Evolutionary conservation across 257 asterid genomes (phyloP).

Genomic region (Asclepias syriaca): DNA sequence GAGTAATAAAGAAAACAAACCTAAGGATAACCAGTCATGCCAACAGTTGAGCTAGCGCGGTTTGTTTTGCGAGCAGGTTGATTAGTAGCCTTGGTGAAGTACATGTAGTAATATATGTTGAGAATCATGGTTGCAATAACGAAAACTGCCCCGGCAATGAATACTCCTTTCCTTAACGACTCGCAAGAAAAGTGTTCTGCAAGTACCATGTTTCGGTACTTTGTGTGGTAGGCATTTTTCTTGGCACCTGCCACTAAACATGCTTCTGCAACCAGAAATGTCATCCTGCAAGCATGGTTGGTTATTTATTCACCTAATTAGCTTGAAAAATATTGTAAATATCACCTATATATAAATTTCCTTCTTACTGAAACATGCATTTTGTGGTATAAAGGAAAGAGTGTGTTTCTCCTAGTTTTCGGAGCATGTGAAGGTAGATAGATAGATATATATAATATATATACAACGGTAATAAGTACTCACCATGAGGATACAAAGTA

Average conservation of each 20-base stretch:
- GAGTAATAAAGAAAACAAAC: neutral
- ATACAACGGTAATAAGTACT: constrained; percentile 10
- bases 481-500: constrained; percentile 75
- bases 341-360: neutral
- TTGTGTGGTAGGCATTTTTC: constrained; percentile 76
- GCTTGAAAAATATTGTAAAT: neutral
- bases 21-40: constrained; percentile 58
- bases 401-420: neutral
- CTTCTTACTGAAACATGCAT: neutral
- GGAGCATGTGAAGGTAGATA: neutral
- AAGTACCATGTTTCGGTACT: constrained; percentile 48
- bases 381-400: neutral
- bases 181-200: constrained; percentile 73
- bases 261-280: constrained; percentile 75
- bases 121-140: constrained; percentile 72
- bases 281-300: constrained; percentile 41
- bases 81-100: constrained; percentile 70
- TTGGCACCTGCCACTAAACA: constrained; percentile 73
- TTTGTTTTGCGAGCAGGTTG: constrained; percentile 50
- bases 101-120: constrained; percentile 64
- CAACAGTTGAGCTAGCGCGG: constrained; percentile 41
- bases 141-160: constrained; percentile 91
- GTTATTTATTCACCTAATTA: neutral
- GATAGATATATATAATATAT: too few relatives aligned
- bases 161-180: constrained; percentile 68